Conservation (phyloP, 1,284 basidiomycete species). For the Mrakiaceae sp. region DNA sequence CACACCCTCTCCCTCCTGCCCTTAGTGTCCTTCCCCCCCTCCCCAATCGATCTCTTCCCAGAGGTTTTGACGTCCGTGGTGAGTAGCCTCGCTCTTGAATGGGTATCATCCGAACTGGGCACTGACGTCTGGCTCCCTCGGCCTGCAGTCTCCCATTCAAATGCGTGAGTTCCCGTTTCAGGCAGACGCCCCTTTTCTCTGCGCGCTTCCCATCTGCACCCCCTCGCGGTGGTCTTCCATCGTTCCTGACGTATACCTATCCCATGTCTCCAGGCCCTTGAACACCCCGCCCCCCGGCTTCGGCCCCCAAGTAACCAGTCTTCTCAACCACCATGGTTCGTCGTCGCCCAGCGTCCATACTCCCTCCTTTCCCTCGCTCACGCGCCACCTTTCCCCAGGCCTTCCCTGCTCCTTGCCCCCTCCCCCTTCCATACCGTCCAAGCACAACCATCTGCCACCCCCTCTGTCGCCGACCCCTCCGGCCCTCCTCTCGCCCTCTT, state of each 20-base stretch:
- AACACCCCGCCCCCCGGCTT: slow-evolving; percentile 6
- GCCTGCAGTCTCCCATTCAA: too few species aligned
- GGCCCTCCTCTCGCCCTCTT: neutral
- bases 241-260: neutral
- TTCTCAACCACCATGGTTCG: slow-evolving; percentile 10
- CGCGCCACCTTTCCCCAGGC: neutral
- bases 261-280: neutral
- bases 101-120: too few species aligned
- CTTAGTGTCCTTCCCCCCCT: too few species aligned
- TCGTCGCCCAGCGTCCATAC: neutral
- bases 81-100: too few species aligned
- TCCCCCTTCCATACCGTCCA: neutral
- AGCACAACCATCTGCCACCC: slow-evolving; percentile 1
- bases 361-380: neutral
- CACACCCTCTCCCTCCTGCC: too few species aligned
- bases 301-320: slow-evolving; percentile 1
- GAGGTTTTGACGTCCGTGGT: too few species aligned
- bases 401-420: neutral
- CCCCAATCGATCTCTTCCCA: too few species aligned
- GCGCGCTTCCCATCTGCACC: too few species aligned
- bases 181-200: too few species aligned
- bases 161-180: too few species aligned
- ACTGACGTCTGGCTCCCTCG: too few species aligned
- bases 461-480: neutral
- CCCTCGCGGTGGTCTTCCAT: too few species aligned